These are phyloP conservation scores for Colletotrichum aenigma DNA, from an alignment of 2,329 filamentous ascomycete genomes.

Conservation along the genomic window DNA sequence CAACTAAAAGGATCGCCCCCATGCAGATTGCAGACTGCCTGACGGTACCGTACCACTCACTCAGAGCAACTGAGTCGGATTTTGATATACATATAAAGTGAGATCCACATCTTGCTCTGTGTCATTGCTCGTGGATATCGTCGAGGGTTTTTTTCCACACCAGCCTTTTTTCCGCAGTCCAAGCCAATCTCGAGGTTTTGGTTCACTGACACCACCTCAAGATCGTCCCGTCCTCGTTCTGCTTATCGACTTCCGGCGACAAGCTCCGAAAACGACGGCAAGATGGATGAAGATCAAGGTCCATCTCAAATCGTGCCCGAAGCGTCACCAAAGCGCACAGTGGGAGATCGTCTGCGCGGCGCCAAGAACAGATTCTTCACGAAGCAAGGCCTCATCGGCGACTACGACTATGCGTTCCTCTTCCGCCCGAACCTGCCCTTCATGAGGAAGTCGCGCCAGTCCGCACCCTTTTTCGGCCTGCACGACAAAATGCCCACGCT, in stretches of 20 bases:
- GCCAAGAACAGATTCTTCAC: constrained; percentile 53
- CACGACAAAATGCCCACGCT: constrained; percentile 79
- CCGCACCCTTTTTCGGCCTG: constrained; percentile 85
- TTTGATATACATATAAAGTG: not conserved
- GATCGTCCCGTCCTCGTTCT: not conserved
- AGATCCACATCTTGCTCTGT: not conserved
- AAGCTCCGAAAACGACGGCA: not conserved
- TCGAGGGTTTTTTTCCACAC: not conserved
- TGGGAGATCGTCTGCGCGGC: constrained; percentile 32
- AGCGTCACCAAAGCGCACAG: constrained; percentile 32
- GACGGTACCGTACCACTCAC: not conserved
- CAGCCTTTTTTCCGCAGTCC: not conserved
- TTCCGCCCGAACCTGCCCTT: constrained; percentile 86
- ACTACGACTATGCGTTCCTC: constrained; percentile 89
- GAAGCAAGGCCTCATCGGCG: constrained; percentile 77
- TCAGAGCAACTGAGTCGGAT: not conserved
- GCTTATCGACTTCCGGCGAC: not conserved
- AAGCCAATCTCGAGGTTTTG: not conserved
- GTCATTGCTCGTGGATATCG: not conserved
- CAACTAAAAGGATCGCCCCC: constrained; percentile 16
- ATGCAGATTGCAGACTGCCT: not conserved
- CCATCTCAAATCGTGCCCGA: constrained; percentile 54
- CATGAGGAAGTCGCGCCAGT: constrained; percentile 63
- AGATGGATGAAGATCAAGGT: constrained; percentile 62
- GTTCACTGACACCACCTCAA: not conserved